Evolutionary conservation across 106 monocot species (phyloP), one percentile per base, ranked within the genome.

Genomic region (Dendrobium officinale): DNA sequence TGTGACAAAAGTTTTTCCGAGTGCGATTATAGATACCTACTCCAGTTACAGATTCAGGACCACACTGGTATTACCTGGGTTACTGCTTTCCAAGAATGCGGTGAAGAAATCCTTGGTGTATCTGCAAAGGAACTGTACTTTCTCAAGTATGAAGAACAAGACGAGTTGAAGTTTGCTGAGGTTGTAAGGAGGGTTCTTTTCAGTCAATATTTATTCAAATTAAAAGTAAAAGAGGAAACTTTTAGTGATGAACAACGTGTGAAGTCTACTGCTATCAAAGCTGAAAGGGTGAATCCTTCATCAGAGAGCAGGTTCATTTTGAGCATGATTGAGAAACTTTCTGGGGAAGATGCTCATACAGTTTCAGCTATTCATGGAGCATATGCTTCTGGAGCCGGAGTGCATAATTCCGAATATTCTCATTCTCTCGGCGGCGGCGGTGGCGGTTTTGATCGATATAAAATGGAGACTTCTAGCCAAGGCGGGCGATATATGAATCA

Each of bases 221-320:
- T 95, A 75, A 95, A 93, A 79, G 83, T 95, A 3, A 89, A 91
- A 72, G 95, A 95, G 78, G 95, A 95, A 72, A 91, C 87, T n/a
- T 95, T 85, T 72, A 91, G 86, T 70, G 95, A 95, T 77, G 95
- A 93, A 45, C 86, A 86, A 44, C 85, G 89, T 44, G 80, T 95
- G 7, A 95, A 95, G 55, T 89, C 83, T 9, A 89, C 89, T 67
- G 87, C 88, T 51, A 74, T 93, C 16, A 89, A 85, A 54, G 91
- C 91, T 54, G 95, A 95, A 45, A 88, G 80, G 67, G 79, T 93
- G 49, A 84, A 93, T 72, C 83, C 95, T 40, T 81, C 83, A 5
- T 83, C 89, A 18, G 95, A 95, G 80, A 85, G 87, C 77, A 80
- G 79, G 72, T 85, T 87, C 59, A 87, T 93, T 43, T 74, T 95